A percentile compares a stretch with the other conserved stretches of the same genome.
Conservation (phyloP, 2,329 filamentous ascomycete species). For the Fusarium sp. region DNA sequence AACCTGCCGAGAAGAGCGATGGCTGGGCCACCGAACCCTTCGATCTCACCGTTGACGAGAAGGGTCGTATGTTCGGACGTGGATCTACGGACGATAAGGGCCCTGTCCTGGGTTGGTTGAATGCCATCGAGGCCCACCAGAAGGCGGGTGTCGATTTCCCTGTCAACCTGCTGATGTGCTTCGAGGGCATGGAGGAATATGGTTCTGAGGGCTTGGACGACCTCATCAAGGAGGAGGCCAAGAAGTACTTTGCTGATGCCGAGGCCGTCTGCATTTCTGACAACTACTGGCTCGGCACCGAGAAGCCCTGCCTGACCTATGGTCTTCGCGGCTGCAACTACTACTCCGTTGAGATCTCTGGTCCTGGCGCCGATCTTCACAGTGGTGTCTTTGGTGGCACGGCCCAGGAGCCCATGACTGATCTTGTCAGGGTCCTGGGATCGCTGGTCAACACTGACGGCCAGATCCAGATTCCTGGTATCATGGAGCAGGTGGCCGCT, state of each 20-base stretch:
- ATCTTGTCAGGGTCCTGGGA: slow-evolving; percentile 83
- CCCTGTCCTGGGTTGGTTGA: slow-evolving; percentile 95
- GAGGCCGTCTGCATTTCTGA: slow-evolving; percentile 98
- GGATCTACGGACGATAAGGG: slow-evolving; percentile 98
- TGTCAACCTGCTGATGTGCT: slow-evolving; percentile 98
- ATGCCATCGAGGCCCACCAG: slow-evolving; percentile 97
- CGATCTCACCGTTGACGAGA: slow-evolving; percentile 84
- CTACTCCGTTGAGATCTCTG: slow-evolving; percentile 91
- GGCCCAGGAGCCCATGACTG: slow-evolving; percentile 98
- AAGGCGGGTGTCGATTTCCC: slow-evolving; percentile 95
- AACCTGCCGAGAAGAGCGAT: slow-evolving; percentile 91
- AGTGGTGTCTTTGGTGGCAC: slow-evolving; percentile 97
- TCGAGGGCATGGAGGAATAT: slow-evolving; percentile 99
- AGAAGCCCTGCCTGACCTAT: slow-evolving; percentile 98
- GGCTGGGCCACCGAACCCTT: slow-evolving; percentile 98
- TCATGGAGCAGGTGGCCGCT: slow-evolving; percentile 92
- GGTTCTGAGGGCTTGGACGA: slow-evolving; percentile 96
- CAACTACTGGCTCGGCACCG: slow-evolving; percentile 99
- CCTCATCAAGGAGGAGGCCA: slow-evolving; percentile 89
- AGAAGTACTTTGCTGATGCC: slow-evolving; percentile 93
- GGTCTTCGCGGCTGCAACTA: slow-evolving; percentile 98
- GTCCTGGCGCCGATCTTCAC: slow-evolving; percentile 93
- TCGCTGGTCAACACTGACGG: slow-evolving; percentile 89
- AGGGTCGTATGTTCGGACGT: slow-evolving; percentile 95
- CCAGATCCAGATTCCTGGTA: slow-evolving; percentile 93